Conservation (phyloP, 1,139 yeast genomes). For the Sugiyamaella paludigena region DNA sequence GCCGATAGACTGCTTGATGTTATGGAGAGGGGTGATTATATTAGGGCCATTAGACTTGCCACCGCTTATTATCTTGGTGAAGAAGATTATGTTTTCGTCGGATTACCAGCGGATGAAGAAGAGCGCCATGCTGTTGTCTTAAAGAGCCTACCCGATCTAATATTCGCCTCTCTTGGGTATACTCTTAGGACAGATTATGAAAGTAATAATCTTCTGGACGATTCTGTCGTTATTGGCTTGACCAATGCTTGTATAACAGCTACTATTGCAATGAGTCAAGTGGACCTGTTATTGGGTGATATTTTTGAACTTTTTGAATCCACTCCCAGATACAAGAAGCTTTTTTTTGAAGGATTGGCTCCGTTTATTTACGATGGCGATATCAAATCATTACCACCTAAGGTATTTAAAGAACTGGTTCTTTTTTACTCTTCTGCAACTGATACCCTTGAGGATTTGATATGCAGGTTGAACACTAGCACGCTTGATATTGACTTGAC, state of each 20-base stretch:
- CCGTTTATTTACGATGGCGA: constrained; percentile 46
- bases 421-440: constrained; percentile 47
- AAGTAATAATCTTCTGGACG: constrained; percentile 22
- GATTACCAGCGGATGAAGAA: constrained; percentile 51
- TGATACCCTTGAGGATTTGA: constrained; percentile 56
- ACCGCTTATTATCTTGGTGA: constrained; percentile 52
- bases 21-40: constrained; percentile 50
- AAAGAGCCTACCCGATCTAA: constrained; percentile 56
- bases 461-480: constrained; percentile 61
- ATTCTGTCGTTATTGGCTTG: constrained; percentile 25
- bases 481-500: constrained; percentile 76
- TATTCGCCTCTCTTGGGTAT: constrained; percentile 50
- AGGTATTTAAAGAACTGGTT: constrained; percentile 58
- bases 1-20: constrained; percentile 58
- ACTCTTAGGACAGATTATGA: constrained; percentile 26
- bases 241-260: constrained; percentile 44
- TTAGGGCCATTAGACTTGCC: constrained; percentile 56
- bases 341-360: constrained; percentile 54
- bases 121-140: constrained; percentile 50
- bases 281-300: constrained; percentile 47
- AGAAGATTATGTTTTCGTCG: constrained; percentile 46
- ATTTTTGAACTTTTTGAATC: constrained; percentile 49
- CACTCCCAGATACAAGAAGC: constrained; percentile 28
- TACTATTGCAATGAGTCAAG: constrained; percentile 40
- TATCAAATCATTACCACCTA: constrained; percentile 56